Percentiles rank a stretch among this genome's conserved stretches.
These are phyloP conservation scores for Leccinum insolens DNA, from an alignment of 1,284 basidiomycete species.

Conservation along the genomic window DNA sequence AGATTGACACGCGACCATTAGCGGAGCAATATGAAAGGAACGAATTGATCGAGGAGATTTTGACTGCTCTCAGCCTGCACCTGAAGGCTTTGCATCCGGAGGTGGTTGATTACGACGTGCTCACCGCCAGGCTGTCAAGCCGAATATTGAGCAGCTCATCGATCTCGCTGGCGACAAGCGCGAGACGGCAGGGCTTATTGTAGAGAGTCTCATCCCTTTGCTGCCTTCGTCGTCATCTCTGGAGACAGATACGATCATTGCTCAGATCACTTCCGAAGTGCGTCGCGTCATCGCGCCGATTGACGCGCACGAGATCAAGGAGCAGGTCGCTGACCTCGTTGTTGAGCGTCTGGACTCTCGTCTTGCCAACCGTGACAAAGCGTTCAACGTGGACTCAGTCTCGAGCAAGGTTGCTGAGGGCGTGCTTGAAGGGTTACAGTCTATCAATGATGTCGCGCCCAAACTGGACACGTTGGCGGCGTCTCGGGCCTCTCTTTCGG, in stretches of 20 bases:
- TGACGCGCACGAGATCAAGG: slow-evolving; percentile 82
- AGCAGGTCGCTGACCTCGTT: slow-evolving; percentile 82
- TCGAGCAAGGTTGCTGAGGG: slow-evolving; percentile 57
- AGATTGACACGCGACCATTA: slow-evolving; percentile 53
- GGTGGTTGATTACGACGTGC: slow-evolving; percentile 72
- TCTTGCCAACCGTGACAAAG: slow-evolving; percentile 72
- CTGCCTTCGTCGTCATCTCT: slow-evolving; percentile 51
- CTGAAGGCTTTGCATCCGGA: slow-evolving; percentile 61
- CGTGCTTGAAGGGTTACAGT: slow-evolving; percentile 50
- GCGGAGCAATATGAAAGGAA: slow-evolving; percentile 50
- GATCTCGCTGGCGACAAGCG: slow-evolving; percentile 84
- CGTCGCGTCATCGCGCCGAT: slow-evolving; percentile 70
- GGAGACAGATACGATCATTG: slow-evolving; percentile 58
- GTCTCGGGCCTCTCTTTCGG: slow-evolving; percentile 45
- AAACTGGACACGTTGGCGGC: slow-evolving; percentile 43
- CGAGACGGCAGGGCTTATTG: slow-evolving; percentile 79
- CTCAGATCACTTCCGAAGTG: slow-evolving; percentile 66
- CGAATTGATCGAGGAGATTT: slow-evolving; percentile 59
- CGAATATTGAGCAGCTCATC: slow-evolving; percentile 83
- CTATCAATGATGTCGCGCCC: slow-evolving; percentile 43
- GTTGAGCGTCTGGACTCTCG: slow-evolving; percentile 81
- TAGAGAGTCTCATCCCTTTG: slow-evolving; percentile 70
- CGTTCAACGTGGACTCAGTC: slow-evolving; percentile 64
- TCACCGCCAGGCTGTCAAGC: slow-evolving; percentile 81
- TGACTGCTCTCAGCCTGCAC: slow-evolving; percentile 61